phyloP scores from a whole-genome alignment of 2,329 filamentous ascomycete genomes.

The Fusarium sp. region DNA sequence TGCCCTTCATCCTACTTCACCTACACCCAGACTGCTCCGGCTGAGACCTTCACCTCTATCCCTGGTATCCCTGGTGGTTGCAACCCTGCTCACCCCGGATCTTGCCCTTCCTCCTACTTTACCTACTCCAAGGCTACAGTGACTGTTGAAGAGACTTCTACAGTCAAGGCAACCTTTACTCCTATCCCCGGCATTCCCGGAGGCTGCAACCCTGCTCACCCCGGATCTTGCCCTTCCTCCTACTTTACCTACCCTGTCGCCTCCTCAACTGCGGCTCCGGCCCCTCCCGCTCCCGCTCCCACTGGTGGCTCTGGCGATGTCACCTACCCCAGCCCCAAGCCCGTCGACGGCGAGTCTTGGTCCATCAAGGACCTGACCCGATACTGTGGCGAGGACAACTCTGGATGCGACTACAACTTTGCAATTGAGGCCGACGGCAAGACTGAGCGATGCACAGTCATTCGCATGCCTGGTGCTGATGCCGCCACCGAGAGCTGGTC shows the following conservation, averaged over 20 bases:
- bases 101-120: conserved; percentile 16
- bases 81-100: conserved; percentile 15
- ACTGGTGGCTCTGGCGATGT: neutral
- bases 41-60: conserved; percentile 4
- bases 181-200: conserved; percentile 18
- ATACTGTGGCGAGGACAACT: conserved; percentile 27
- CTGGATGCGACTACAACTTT: conserved; percentile 37
- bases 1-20: conserved; percentile 23
- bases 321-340: conserved; percentile 15
- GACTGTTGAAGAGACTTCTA: neutral
- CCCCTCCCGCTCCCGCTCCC: neutral
- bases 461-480: conserved; percentile 23
- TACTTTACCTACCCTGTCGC: conserved; percentile 11
- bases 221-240: conserved; percentile 23
- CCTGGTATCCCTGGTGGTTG: conserved; percentile 18
- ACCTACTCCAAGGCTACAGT: neutral
- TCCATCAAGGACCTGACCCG: conserved; percentile 26
- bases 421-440: conserved; percentile 23
- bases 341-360: conserved; percentile 24
- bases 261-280: neutral
- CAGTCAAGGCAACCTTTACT: conserved; percentile 2
- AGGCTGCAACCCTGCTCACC: conserved; percentile 29
- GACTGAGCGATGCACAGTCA: conserved; percentile 31
- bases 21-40: neutral
- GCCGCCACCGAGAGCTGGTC: conserved; percentile 33